A percentile compares a stretch with the other conserved stretches of the same genome.
Evolutionary conservation across 371 early-diverging fungal species (phyloP).

Genomic region (Mortierella sp.): DNA sequence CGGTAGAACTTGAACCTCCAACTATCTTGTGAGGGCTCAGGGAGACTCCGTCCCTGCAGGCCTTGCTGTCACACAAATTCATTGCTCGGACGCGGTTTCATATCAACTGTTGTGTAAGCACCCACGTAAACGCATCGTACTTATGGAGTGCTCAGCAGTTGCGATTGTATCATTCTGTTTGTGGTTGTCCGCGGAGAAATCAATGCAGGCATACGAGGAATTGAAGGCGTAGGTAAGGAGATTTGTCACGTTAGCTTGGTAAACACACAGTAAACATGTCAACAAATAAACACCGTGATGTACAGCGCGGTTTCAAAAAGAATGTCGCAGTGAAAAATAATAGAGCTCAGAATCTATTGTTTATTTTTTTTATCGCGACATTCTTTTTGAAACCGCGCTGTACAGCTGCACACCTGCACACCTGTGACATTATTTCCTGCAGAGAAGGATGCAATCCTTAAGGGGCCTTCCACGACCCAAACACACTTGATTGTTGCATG

Average conservation of each 20-base stretch:
- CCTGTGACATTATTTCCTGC: slow-evolving; percentile 50
- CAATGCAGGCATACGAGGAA: neutral
- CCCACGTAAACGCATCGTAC: slow-evolving; percentile 28
- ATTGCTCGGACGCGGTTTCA: neutral
- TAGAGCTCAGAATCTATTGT: too few relatives aligned
- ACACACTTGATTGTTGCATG: too few relatives aligned
- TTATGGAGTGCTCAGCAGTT: slow-evolving; percentile 24
- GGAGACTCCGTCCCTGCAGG: slow-evolving; percentile 47
- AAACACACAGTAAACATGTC: neutral
- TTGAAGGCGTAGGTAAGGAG: slow-evolving; percentile 4
- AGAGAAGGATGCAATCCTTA: slow-evolving; percentile 37
- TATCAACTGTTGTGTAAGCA: too few relatives aligned
- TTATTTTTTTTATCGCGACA: too few relatives aligned
- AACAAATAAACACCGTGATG: too few relatives aligned
- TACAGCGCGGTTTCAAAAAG: too few relatives aligned
- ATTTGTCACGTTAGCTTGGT: neutral
- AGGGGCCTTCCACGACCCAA: slow-evolving; percentile 25
- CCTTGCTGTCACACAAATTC: slow-evolving; percentile 23
- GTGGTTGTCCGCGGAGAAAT: too few relatives aligned
- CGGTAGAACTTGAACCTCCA: slow-evolving; percentile 43
- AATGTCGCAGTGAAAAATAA: too few relatives aligned
- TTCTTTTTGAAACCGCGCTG: too few relatives aligned
- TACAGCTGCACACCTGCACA: slow-evolving; percentile 33
- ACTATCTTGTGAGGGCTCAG: slow-evolving; percentile 43
- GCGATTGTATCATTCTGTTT: slow-evolving; percentile 42